A percentile compares a stretch with the other conserved stretches of the same genome.
phyloP scores from a whole-genome alignment of 2,329 filamentous ascomycete genomes.

The Sporothrix euskadiensis region DNA sequence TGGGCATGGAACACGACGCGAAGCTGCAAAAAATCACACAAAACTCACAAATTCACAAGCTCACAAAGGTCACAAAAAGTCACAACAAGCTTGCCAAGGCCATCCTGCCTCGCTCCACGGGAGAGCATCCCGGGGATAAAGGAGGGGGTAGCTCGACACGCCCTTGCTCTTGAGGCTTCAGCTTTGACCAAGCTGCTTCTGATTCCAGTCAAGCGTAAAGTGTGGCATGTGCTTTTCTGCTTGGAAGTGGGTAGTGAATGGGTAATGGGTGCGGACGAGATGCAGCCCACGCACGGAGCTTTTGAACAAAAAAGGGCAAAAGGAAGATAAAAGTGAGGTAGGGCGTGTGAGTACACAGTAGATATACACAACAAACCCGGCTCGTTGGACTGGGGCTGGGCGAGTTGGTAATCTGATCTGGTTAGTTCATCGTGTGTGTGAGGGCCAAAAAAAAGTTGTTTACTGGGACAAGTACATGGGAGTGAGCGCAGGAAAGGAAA shows the following conservation, averaged over 20 bases:
- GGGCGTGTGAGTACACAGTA: background rate
- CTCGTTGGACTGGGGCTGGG: background rate
- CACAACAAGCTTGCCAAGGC: background rate
- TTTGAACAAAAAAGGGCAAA: background rate
- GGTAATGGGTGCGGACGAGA: background rate
- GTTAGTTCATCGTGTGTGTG: background rate
- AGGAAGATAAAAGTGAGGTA: background rate
- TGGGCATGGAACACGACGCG: background rate
- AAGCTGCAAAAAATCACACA: background rate
- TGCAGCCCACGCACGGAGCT: background rate
- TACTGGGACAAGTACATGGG: background rate
- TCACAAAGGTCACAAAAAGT: background rate
- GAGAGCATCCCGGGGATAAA: background rate
- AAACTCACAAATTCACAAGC: no score
- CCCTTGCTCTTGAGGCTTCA: constrained; percentile 10
- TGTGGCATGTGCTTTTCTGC: constrained; percentile 1
- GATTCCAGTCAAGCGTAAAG: constrained; percentile 1
- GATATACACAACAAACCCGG: background rate
- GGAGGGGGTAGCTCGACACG: background rate
- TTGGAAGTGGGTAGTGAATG: background rate
- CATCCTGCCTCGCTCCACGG: background rate
- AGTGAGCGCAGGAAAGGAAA: background rate
- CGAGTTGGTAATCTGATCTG: background rate
- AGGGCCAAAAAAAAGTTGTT: background rate
- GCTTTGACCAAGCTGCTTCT: constrained; percentile 11